These are phyloP conservation scores for Ustilago esculenta DNA, from an alignment of 1,284 basidiomycete genomes.

Conservation along the genomic window DNA sequence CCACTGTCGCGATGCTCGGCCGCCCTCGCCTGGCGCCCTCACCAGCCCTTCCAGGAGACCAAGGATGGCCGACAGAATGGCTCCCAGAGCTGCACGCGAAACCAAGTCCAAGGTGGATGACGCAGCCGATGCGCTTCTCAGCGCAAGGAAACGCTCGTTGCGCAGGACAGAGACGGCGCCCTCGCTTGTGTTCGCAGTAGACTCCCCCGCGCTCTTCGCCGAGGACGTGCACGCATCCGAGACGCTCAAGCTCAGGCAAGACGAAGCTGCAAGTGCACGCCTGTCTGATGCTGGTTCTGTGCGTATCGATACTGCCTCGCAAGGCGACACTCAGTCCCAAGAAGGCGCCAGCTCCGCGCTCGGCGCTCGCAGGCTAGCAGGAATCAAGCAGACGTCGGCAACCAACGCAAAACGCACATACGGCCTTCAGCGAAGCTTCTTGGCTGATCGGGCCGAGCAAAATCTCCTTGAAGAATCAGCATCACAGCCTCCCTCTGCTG, in stretches of 20 bases:
- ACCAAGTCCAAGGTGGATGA: slow-evolving; percentile 19
- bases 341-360: slow-evolving; percentile 7
- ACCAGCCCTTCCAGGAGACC: slow-evolving; percentile 36
- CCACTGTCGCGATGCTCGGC: slow-evolving; percentile 2
- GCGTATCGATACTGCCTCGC: slow-evolving; percentile 5
- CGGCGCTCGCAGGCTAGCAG: slow-evolving; percentile 29
- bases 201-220: background rate
- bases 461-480: slow-evolving; percentile 21
- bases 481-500: background rate
- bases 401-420: slow-evolving; percentile 46
- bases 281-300: slow-evolving; percentile 16
- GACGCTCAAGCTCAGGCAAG: background rate
- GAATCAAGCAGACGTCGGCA: slow-evolving; percentile 38
- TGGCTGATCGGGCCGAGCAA: slow-evolving; percentile 40
- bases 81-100: slow-evolving; percentile 16
- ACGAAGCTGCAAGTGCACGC: background rate
- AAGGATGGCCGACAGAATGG: slow-evolving; percentile 44
- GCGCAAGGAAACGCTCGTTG: slow-evolving; percentile 19
- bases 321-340: slow-evolving; percentile 27
- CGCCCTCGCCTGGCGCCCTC: slow-evolving; percentile 11
- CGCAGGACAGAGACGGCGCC: slow-evolving; percentile 40
- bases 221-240: background rate
- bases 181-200: slow-evolving; percentile 4
- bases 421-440: slow-evolving; percentile 45
- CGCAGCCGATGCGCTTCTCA: slow-evolving; percentile 11